Conservation (phyloP, 2,329 filamentous ascomycete genomes). For the Cladosporium colombiae region DNA sequence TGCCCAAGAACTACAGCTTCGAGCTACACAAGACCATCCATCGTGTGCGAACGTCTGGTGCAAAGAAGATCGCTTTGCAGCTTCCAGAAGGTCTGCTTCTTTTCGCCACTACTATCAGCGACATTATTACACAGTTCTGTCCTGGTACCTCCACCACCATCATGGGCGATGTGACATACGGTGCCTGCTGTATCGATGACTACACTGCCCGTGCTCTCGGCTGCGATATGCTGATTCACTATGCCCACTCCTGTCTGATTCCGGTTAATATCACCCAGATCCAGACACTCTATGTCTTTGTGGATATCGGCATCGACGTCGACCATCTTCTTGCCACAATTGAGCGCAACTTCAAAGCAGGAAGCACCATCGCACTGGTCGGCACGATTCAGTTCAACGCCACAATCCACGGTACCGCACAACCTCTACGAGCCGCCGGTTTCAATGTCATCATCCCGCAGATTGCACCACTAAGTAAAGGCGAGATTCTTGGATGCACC, state of each 20-base stretch:
- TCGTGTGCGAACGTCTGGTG: constrained; percentile 76
- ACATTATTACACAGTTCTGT: constrained; percentile 94
- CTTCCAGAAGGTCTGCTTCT: constrained; percentile 94
- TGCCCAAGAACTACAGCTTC: constrained; percentile 96
- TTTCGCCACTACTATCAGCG: constrained; percentile 96
- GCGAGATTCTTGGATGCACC: constrained; percentile 96
- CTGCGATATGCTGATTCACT: constrained; percentile 93
- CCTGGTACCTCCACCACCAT: constrained; percentile 89
- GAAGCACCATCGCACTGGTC: constrained; percentile 87
- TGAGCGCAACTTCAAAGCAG: constrained; percentile 80
- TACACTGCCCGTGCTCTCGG: constrained; percentile 93
- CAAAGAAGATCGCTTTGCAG: constrained; percentile 87
- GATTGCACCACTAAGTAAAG: constrained; percentile 87
- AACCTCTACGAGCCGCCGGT: constrained; percentile 76
- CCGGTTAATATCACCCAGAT: constrained; percentile 96
- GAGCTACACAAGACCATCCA: constrained; percentile 99
- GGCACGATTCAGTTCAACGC: constrained; percentile 99
- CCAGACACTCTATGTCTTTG: constrained; percentile 96
- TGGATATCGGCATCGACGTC: constrained; percentile 95
- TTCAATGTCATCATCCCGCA: constrained; percentile 87
- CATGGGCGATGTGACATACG: constrained; percentile 99
- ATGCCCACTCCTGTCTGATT: constrained; percentile 94
- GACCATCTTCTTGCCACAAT: constrained; percentile 82
- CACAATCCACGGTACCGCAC: constrained; percentile 82
- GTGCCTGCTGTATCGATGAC: constrained; percentile 97